Conservation (phyloP, 768 basidiomycete genomes). For the Gyrodon lividus region DNA sequence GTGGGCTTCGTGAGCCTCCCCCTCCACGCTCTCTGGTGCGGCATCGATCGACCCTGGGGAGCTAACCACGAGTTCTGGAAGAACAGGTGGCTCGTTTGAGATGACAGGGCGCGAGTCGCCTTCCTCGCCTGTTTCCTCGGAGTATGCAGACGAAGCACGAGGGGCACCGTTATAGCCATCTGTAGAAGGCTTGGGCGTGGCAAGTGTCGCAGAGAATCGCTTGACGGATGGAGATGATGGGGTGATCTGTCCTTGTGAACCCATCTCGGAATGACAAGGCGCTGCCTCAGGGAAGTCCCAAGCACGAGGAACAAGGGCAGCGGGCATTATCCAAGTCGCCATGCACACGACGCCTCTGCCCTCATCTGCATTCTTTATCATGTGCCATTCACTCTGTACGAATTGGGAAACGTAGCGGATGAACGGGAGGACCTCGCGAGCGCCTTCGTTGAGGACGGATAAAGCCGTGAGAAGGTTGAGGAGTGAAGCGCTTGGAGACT, state of each 20-base stretch:
- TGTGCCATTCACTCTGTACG: constrained; percentile 69
- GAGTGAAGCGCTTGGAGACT: constrained; percentile 50
- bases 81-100: constrained; percentile 31
- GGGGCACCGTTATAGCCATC: constrained; percentile 17
- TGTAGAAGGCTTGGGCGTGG: constrained; percentile 30
- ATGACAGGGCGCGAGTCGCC: constrained; percentile 23
- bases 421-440: constrained; percentile 81
- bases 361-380: constrained; percentile 59
- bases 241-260: constrained; percentile 13
- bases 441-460: constrained; percentile 66
- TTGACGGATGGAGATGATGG: constrained; percentile 23
- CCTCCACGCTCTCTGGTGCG: constrained; percentile 16
- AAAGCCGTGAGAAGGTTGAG: constrained; percentile 77
- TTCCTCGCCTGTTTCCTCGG: constrained; percentile 29
- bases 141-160: constrained; percentile 32
- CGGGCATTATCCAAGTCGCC: constrained; percentile 88
- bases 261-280: constrained; percentile 30
- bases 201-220: constrained; percentile 22
- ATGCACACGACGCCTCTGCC: constrained; percentile 85
- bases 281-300: constrained; percentile 68
- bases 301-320: constrained; percentile 72
- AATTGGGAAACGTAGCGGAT: constrained; percentile 81
- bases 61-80: constrained; percentile 35
- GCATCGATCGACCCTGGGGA: constrained; percentile 34
- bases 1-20: constrained; percentile 12